Conservation (phyloP, 2,329 filamentous ascomycete genomes). For the Monosporascus sp. region DNA sequence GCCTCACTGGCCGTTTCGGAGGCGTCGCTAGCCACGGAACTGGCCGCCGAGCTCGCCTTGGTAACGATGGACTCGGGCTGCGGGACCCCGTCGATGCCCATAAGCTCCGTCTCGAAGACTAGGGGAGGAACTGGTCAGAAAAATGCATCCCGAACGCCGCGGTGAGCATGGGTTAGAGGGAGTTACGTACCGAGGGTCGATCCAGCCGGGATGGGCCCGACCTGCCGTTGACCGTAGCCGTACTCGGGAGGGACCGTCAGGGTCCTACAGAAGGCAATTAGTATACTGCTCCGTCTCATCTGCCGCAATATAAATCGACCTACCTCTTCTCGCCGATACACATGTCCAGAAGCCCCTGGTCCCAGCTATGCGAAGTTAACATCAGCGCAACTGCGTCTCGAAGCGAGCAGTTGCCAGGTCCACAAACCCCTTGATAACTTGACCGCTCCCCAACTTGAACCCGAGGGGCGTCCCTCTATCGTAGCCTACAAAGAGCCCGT, state of each 20-base stretch:
- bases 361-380: conserved; percentile 58
- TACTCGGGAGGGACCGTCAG: conserved; percentile 84
- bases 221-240: conserved; percentile 71
- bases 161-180: background rate
- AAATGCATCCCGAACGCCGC: background rate
- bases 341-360: conserved; percentile 85
- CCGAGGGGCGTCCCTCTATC: conserved; percentile 69
- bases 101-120: conserved; percentile 89
- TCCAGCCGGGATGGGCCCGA: conserved; percentile 79
- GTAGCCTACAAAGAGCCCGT: conserved; percentile 48
- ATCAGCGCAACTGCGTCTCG: background rate
- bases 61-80: conserved; percentile 42
- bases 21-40: conserved; percentile 13
- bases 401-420: background rate
- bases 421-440: conserved; percentile 82
- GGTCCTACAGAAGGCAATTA: conserved; percentile 42
- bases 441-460: conserved; percentile 73
- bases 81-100: conserved; percentile 72
- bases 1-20: conserved; percentile 17
- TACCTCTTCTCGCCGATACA: conserved; percentile 86
- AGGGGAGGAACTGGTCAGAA: conserved; percentile 8
- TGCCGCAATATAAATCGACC: conserved; percentile 15
- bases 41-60: conserved; percentile 28
- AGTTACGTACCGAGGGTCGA: conserved; percentile 63
- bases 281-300: conserved; percentile 5